A percentile compares a stretch with the other conserved stretches of the same genome.
Conservation (phyloP, 768 basidiomycete genomes). For the Termitomyces sp. region DNA sequence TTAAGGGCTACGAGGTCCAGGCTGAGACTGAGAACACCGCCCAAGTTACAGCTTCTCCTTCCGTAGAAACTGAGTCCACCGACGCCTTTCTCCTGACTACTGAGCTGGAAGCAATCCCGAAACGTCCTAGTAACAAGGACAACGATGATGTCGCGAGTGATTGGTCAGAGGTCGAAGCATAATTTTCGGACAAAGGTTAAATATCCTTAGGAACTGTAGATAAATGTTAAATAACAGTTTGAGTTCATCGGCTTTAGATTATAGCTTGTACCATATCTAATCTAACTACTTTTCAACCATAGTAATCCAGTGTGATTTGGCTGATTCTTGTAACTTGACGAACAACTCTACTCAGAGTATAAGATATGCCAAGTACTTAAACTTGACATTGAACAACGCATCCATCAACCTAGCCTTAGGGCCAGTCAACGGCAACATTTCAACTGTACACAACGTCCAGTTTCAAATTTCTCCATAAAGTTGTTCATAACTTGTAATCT, state of each 20-base stretch:
- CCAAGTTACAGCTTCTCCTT: neutral
- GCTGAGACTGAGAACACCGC: neutral
- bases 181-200: neutral
- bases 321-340: too few species aligned
- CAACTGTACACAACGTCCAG: too few species aligned
- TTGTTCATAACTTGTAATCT: too few species aligned
- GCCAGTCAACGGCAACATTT: too few species aligned
- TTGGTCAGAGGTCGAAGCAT: constrained; percentile 44
- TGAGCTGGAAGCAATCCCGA: constrained; percentile 1
- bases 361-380: too few species aligned
- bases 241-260: neutral
- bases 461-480: too few species aligned
- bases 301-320: neutral
- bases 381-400: too few species aligned
- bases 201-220: neutral
- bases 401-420: too few species aligned
- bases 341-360: too few species aligned
- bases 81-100: constrained; percentile 29
- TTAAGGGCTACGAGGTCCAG: constrained; percentile 17
- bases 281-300: neutral
- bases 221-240: neutral
- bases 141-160: constrained; percentile 33
- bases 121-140: constrained; percentile 15
- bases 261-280: neutral
- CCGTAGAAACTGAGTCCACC: constrained; percentile 9